Conservation (phyloP, 768 basidiomycete genomes). For the Boletus reticuloceps region DNA sequence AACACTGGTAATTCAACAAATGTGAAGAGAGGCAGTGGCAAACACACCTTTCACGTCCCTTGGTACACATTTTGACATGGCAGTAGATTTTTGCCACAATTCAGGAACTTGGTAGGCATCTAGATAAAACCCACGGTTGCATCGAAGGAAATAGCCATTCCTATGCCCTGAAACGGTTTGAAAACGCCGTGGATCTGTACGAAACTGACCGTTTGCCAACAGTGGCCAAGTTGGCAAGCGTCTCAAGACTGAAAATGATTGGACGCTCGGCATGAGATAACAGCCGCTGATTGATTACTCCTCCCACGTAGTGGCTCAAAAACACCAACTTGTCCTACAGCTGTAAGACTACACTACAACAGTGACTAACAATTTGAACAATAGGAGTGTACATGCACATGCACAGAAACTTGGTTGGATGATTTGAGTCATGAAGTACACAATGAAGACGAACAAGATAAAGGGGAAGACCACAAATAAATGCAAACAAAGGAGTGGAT, state of each 20-base stretch:
- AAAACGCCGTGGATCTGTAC: conserved; percentile 1
- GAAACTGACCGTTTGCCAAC: conserved; percentile 1
- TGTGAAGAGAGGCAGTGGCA: background rate
- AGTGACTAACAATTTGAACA: conserved; percentile 25
- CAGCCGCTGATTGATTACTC: background rate
- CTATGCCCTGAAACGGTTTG: background rate
- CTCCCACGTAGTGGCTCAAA: no score
- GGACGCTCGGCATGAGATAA: background rate
- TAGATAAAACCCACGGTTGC: background rate
- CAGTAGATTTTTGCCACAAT: background rate
- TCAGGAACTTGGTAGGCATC: background rate
- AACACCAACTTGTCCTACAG: conserved; percentile 11
- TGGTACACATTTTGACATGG: background rate
- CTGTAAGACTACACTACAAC: conserved; percentile 24
- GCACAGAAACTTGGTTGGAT: conserved; percentile 23
- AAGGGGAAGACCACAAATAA: conserved; percentile 9
- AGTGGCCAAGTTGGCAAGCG: conserved; percentile 8
- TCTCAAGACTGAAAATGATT: background rate
- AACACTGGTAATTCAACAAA: background rate
- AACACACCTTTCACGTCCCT: background rate
- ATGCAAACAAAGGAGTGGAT: conserved; percentile 16
- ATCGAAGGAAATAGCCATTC: background rate
- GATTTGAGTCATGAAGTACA: conserved; percentile 16
- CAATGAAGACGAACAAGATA: conserved; percentile 5
- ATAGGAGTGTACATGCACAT: conserved; percentile 27